Conservation (phyloP, 495 filamentous ascomycete species). For the Penicillium coprophilum region DNA sequence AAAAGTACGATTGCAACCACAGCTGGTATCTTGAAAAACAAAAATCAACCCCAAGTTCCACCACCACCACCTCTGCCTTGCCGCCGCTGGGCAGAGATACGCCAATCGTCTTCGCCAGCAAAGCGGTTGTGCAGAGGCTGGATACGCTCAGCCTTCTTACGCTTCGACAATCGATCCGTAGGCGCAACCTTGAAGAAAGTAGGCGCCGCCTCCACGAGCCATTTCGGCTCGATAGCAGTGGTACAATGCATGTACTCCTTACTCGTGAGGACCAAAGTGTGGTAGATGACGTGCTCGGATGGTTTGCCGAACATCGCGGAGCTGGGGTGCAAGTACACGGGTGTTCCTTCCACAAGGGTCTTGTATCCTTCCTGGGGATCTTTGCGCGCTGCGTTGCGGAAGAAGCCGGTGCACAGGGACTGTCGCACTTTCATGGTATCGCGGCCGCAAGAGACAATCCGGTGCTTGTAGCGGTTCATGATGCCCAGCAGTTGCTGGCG, state of each 20-base stretch:
- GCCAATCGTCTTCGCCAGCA: slow-evolving; percentile 89
- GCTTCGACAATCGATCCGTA: slow-evolving; percentile 81
- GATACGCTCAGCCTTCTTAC: slow-evolving; percentile 92
- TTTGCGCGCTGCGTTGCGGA: slow-evolving; percentile 91
- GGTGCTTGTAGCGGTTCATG: slow-evolving; percentile 83
- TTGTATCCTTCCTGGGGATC: slow-evolving; percentile 97
- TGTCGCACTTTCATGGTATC: slow-evolving; percentile 88
- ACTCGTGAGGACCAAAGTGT: slow-evolving; percentile 83
- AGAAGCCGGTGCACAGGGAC: slow-evolving; percentile 90
- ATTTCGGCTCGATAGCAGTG: slow-evolving; percentile 88
- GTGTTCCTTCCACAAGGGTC: slow-evolving; percentile 91
- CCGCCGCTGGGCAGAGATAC: slow-evolving; percentile 82
- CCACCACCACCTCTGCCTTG: slow-evolving; percentile 87
- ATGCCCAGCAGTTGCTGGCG: slow-evolving; percentile 89
- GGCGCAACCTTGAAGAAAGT: slow-evolving; percentile 98
- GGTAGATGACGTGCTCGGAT: slow-evolving; percentile 93
- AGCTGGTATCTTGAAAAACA: slow-evolving; percentile 2
- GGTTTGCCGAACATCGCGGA: slow-evolving; percentile 93
- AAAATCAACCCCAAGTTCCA: slow-evolving; percentile 84
- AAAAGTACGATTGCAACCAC: neutral
- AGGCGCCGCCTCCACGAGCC: slow-evolving; percentile 87
- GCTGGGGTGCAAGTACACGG: slow-evolving; percentile 89
- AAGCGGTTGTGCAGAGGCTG: slow-evolving; percentile 93
- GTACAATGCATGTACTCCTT: slow-evolving; percentile 98
- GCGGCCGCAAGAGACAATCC: slow-evolving; percentile 76